phyloP scores from a whole-genome alignment of 352 stramenopile species.

The Phytophthora meadii region DNA sequence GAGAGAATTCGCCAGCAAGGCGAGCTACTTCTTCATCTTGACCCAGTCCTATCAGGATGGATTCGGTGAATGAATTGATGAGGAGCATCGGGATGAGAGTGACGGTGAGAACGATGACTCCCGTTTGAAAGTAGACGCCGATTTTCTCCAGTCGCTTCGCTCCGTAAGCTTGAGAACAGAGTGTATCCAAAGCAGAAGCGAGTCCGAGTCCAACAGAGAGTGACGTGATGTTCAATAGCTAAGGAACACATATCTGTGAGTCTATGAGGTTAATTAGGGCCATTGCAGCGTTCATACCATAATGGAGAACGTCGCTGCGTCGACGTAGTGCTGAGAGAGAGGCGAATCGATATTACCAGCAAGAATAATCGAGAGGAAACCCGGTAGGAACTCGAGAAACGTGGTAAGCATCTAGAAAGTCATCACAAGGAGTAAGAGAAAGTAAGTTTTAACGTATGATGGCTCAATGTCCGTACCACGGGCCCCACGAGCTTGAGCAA shows the following conservation, averaged over 20 bases:
- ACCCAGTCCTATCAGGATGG: conserved; percentile 43
- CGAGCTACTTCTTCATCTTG: conserved; percentile 51
- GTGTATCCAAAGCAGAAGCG: conserved; percentile 73
- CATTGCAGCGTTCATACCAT: conserved; percentile 33
- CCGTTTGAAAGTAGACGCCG: conserved; percentile 75
- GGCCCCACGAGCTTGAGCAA: conserved; percentile 50
- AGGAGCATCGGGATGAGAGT: conserved; percentile 48
- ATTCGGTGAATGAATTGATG: conserved; percentile 54
- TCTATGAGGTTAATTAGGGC: background rate
- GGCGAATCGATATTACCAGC: conserved; percentile 67
- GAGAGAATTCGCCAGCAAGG: conserved; percentile 58
- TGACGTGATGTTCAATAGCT: conserved; percentile 19
- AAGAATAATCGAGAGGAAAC: conserved; percentile 55
- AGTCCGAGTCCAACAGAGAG: conserved; percentile 65
- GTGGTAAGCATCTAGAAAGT: conserved; percentile 36
- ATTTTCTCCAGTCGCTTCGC: conserved; percentile 62
- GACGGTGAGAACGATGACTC: conserved; percentile 49
- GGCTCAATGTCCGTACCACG: conserved; percentile 16
- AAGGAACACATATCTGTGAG: background rate
- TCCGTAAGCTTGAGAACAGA: conserved; percentile 69
- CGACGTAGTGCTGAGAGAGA: conserved; percentile 52
- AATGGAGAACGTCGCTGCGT: conserved; percentile 51
- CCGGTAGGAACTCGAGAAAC: conserved; percentile 48
- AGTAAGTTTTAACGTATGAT: too few relatives aligned
- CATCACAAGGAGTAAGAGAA: too few relatives aligned